Evolutionary conservation across 129 eudicot species (phyloP).

Genomic region (Flaveria bidentis): DNA sequence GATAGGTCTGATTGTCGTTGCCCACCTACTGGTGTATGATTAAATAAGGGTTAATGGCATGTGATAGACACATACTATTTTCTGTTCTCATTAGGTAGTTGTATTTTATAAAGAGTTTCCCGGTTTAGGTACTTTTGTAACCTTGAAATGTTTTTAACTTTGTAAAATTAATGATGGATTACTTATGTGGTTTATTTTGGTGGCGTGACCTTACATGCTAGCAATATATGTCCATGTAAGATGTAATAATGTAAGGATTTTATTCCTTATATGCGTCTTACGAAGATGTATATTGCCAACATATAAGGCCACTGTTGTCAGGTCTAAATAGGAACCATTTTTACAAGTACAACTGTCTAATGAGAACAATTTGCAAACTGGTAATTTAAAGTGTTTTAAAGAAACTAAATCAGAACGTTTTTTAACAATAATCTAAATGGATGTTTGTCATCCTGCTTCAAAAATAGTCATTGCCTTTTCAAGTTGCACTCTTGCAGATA

Average conservation of each 20-base stretch:
- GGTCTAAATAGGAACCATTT: not conserved
- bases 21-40: not conserved
- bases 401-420: not conserved
- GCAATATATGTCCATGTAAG: not conserved
- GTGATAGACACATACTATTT: not conserved
- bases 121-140: not conserved
- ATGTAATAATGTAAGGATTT: not conserved
- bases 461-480: not conserved
- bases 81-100: not conserved
- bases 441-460: not conserved
- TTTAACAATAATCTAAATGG: not conserved
- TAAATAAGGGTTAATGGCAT: not conserved
- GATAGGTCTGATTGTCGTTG: not conserved
- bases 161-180: not conserved
- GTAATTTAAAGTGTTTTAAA: not conserved
- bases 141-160: not conserved
- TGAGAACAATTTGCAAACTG: not conserved
- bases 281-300: not conserved
- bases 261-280: not conserved
- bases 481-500: not conserved
- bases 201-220: conserved; percentile 3
- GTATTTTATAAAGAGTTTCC: not conserved
- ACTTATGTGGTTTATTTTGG: not conserved
- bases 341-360: not conserved
- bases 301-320: not conserved